Evolutionary conservation across 2,329 filamentous ascomycete genomes (phyloP).

Genomic region (Aspergillus pseudoviridinutans): DNA sequence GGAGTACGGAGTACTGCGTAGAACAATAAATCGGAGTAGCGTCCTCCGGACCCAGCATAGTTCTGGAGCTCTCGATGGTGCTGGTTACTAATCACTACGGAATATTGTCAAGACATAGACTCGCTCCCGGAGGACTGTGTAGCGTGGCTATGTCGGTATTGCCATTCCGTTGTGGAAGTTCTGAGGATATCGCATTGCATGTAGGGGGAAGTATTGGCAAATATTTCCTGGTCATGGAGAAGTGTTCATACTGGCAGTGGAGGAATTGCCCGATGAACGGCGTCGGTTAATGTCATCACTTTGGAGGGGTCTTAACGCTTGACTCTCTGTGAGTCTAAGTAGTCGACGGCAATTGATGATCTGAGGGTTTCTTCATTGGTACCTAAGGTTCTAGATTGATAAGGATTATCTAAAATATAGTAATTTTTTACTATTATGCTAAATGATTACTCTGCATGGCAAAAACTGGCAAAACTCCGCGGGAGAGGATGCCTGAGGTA

Average conservation of each 20-base stretch:
- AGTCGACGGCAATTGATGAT: background rate
- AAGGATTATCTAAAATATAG: background rate
- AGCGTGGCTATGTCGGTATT: background rate
- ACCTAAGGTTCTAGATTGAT: background rate
- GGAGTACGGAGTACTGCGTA: background rate
- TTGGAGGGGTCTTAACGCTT: too few relatives aligned
- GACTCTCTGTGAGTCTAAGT: background rate
- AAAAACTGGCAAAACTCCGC: background rate
- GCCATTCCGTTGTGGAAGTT: background rate
- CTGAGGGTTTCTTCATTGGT: background rate
- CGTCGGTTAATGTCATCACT: background rate
- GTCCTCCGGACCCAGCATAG: slow-evolving; percentile 7
- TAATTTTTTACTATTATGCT: background rate
- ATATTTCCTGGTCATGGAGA: background rate
- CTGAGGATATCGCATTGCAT: background rate
- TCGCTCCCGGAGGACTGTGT: background rate
- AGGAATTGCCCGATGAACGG: background rate
- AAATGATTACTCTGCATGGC: background rate
- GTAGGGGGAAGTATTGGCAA: too few relatives aligned
- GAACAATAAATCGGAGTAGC: background rate
- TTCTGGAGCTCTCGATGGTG: background rate
- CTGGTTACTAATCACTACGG: background rate
- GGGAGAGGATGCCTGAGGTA: background rate
- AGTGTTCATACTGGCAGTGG: background rate
- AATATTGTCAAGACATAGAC: too few relatives aligned